phyloP scores from a whole-genome alignment of 768 basidiomycete genomes.

The Hortiboletus flavorubellus region DNA sequence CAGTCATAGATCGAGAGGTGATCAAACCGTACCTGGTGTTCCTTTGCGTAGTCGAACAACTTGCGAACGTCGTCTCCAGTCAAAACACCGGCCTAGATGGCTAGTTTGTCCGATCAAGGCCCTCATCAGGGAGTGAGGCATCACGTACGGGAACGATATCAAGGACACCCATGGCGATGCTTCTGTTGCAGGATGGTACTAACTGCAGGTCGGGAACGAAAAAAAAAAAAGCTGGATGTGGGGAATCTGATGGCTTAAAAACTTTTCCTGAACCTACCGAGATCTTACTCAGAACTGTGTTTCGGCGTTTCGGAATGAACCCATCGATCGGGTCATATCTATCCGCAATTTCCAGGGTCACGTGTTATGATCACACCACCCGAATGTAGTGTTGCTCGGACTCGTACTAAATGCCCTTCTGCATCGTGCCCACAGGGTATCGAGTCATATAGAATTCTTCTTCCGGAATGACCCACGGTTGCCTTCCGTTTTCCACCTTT shows the following conservation, averaged over 20 bases:
- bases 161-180: constrained; percentile 65
- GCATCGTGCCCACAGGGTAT: neutral
- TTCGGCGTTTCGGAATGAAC: neutral
- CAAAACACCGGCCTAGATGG: constrained; percentile 79
- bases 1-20: neutral
- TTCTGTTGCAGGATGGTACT: constrained; percentile 6
- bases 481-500: neutral
- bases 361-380: constrained; percentile 3
- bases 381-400: neutral
- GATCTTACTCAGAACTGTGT: neutral
- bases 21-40: constrained; percentile 61
- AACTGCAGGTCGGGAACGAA: constrained; percentile 8
- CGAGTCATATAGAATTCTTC: neutral
- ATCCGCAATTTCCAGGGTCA: neutral
- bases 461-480: neutral
- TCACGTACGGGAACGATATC: constrained; percentile 77
- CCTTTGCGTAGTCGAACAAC: constrained; percentile 91
- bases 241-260: constrained; percentile 1
- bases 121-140: neutral
- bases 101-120: constrained; percentile 3
- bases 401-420: neutral
- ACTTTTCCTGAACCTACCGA: constrained; percentile 10
- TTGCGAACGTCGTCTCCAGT: constrained; percentile 95
- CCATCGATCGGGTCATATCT: constrained; percentile 4
- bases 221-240: neutral